Evolutionary conservation across 129 eudicot species (phyloP).

Genomic region (Flaveria robusta): DNA sequence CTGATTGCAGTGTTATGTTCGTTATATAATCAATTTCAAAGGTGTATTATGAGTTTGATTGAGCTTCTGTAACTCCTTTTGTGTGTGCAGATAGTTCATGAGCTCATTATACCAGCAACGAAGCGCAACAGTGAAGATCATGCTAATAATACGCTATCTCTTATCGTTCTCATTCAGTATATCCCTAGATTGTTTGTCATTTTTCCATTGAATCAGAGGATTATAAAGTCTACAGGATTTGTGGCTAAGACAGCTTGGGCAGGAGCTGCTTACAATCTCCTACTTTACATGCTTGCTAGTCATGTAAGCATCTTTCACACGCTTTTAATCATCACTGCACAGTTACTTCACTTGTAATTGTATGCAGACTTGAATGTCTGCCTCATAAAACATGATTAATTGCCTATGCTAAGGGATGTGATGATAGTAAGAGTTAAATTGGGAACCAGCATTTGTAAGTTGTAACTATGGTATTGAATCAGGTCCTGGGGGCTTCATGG

Average conservation of each 20-base stretch:
- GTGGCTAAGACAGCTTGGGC: conserved; percentile 99
- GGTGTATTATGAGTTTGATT: background rate
- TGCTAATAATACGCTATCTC: conserved; percentile 70
- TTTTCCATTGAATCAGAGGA: conserved; percentile 77
- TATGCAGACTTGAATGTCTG: too few relatives aligned
- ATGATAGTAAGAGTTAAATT: background rate
- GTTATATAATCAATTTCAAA: background rate
- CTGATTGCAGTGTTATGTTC: too few relatives aligned
- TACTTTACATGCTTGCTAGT: conserved; percentile 88
- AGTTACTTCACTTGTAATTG: too few relatives aligned
- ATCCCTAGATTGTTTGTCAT: conserved; percentile 78
- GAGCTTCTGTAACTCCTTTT: background rate
- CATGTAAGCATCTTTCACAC: conserved; percentile 54
- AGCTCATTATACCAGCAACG: conserved; percentile 72
- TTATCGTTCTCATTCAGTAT: conserved; percentile 84
- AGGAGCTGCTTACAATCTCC: conserved; percentile 92
- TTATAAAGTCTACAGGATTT: conserved; percentile 79
- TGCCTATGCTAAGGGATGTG: too few relatives aligned
- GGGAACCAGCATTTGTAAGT: background rate
- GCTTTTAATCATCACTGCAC: background rate
- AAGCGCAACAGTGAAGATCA: conserved; percentile 56
- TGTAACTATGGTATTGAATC: conserved; percentile 11
- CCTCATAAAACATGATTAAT: background rate
- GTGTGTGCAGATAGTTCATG: conserved; percentile 63
- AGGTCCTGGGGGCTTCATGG: conserved; percentile 95